Conservation (phyloP, 2,329 filamentous ascomycete genomes). For the Fusarium succisae region DNA sequence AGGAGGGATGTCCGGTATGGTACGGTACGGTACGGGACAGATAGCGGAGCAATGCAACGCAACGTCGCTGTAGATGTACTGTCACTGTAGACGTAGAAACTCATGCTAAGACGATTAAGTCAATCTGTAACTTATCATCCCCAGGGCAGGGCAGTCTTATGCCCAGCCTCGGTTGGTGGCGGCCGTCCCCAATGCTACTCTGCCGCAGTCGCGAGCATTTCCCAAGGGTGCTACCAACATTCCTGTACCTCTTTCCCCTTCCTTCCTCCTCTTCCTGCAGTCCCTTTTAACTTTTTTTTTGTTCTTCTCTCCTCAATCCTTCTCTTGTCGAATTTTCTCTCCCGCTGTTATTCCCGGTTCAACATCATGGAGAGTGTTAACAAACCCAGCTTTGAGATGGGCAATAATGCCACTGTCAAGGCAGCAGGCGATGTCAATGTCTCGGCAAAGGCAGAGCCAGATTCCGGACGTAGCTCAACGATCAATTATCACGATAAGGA, state of each 20-base stretch:
- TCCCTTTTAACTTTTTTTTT: not conserved
- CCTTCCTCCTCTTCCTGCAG: not conserved
- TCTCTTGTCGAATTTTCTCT: not conserved
- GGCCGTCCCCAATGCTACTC: not conserved
- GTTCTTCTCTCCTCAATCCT: not conserved
- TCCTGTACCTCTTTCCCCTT: not conserved
- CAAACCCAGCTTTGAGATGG: conserved; percentile 39
- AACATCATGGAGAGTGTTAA: conserved; percentile 34
- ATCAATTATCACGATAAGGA: conserved; percentile 35
- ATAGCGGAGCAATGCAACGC: not conserved
- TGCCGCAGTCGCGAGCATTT: not conserved
- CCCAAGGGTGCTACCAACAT: conserved; percentile 3
- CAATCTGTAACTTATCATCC: not conserved
- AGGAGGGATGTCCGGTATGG: not conserved
- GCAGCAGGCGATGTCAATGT: conserved; percentile 12
- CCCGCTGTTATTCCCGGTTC: not conserved
- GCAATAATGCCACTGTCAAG: conserved; percentile 29
- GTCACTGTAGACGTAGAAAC: not conserved
- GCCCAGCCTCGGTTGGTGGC: conserved; percentile 13
- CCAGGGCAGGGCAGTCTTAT: not conserved
- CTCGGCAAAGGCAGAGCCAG: conserved; percentile 23
- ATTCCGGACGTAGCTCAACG: conserved; percentile 22
- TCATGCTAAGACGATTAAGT: not conserved
- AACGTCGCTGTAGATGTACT: not conserved
- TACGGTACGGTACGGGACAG: not conserved